Conservation (phyloP, 495 filamentous ascomycete species). For the Terfezia claveryi region DNA sequence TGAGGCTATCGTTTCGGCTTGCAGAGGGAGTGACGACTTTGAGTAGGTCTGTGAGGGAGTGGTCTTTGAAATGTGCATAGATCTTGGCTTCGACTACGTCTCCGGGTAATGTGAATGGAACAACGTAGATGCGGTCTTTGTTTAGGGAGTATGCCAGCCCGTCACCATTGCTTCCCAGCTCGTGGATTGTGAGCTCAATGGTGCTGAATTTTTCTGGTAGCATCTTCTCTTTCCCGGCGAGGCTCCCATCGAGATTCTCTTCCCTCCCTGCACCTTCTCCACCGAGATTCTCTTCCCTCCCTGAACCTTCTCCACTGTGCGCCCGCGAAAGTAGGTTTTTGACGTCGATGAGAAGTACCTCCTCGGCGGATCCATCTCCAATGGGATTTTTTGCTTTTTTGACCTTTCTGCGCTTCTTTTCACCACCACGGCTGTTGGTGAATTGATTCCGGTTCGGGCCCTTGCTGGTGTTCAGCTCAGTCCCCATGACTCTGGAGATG, state of each 20-base stretch:
- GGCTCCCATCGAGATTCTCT: neutral
- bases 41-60: conserved; percentile 60
- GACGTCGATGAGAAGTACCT: conserved; percentile 54
- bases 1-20: conserved; percentile 49
- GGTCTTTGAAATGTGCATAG: conserved; percentile 42
- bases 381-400: no score
- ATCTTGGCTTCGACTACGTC: conserved; percentile 62
- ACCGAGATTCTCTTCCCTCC: neutral
- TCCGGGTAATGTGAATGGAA: conserved; percentile 73
- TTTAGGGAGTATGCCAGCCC: conserved; percentile 47
- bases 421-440: no score
- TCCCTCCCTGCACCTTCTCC: neutral
- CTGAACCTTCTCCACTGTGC: neutral
- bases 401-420: no score
- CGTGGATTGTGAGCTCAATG: conserved; percentile 51
- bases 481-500: no score
- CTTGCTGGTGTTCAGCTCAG: no score
- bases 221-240: neutral
- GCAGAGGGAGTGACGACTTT: conserved; percentile 50
- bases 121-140: conserved; percentile 56
- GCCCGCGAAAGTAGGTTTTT: conserved; percentile 30
- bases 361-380: conserved; percentile 28
- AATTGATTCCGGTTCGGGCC: no score
- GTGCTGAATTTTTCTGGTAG: conserved; percentile 51
- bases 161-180: conserved; percentile 78